Conservation (phyloP, 306 rosid species). For the Rosa lucieae region DNA sequence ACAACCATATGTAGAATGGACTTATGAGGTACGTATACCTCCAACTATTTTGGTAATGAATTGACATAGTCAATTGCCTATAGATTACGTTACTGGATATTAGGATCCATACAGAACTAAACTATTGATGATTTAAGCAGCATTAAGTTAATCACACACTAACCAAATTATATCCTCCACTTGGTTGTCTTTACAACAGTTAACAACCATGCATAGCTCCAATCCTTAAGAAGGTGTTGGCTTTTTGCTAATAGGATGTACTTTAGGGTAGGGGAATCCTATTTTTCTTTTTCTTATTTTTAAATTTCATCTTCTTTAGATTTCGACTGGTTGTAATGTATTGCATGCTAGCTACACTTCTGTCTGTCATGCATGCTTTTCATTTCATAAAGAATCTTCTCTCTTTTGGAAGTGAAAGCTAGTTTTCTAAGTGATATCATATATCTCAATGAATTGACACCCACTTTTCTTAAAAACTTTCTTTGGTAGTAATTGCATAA, state of each 20-base stretch:
- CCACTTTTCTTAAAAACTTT: neutral
- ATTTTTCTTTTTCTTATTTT: neutral
- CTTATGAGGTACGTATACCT: neutral
- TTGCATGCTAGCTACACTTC: neutral
- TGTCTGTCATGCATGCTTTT: conserved; percentile 7
- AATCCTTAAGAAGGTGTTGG: neutral
- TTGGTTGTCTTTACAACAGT: neutral
- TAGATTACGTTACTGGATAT: neutral
- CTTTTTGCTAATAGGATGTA: neutral
- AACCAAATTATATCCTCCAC: neutral
- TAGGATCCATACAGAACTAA: neutral
- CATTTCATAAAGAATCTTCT: neutral
- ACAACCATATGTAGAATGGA: neutral
- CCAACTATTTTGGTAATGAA: neutral
- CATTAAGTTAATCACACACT: neutral
- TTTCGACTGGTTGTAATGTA: neutral
- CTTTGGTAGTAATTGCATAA: neutral
- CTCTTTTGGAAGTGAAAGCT: neutral
- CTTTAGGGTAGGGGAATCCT: neutral
- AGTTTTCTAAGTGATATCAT: neutral
- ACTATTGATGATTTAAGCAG: neutral
- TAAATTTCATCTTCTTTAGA: neutral
- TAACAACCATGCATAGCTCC: neutral
- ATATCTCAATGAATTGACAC: neutral
- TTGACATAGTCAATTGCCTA: neutral